Percentiles rank a stretch among this genome's conserved stretches.
These are phyloP conservation scores for Trichoderma sp. DNA, from an alignment of 2,329 filamentous ascomycete genomes.

Conservation along the genomic window DNA sequence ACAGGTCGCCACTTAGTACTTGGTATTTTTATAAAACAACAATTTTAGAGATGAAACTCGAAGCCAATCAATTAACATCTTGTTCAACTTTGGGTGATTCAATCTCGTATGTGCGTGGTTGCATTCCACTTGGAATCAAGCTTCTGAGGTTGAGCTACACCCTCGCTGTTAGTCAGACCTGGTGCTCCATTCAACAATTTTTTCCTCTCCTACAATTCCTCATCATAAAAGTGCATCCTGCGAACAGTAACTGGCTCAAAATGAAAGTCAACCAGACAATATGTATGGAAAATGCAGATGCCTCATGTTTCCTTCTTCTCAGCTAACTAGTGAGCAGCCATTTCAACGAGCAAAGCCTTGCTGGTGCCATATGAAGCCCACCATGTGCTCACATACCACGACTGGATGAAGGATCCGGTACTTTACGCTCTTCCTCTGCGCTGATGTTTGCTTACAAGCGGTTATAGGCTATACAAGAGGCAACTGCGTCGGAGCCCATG, in stretches of 20 bases:
- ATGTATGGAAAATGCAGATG: conserved; percentile 30
- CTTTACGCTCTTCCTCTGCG: background rate
- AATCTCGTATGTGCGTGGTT: background rate
- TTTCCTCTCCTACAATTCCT: background rate
- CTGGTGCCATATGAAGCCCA: conserved; percentile 80
- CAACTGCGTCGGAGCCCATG: conserved; percentile 84
- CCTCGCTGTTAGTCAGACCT: background rate
- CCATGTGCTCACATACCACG: conserved; percentile 80
- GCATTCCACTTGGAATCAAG: background rate
- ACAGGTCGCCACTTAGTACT: background rate
- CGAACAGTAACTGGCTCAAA: conserved; percentile 7
- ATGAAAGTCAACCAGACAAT: conserved; percentile 47
- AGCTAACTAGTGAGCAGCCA: conserved; percentile 46
- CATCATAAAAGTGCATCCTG: background rate
- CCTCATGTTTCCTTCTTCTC: background rate
- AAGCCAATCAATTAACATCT: background rate
- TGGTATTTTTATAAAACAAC: background rate
- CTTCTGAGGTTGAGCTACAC: background rate
- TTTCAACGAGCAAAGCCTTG: conserved; percentile 63
- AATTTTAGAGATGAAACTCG: background rate
- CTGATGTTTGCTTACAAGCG: background rate
- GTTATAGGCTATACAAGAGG: conserved; percentile 66
- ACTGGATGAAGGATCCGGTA: conserved; percentile 86
- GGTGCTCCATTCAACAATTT: background rate
- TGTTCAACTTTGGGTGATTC: background rate